Evolutionary conservation across 2,329 filamentous ascomycete species (phyloP), one percentile per base, ranked within the genome.

Genomic region (Fusarium avenaceum): DNA sequence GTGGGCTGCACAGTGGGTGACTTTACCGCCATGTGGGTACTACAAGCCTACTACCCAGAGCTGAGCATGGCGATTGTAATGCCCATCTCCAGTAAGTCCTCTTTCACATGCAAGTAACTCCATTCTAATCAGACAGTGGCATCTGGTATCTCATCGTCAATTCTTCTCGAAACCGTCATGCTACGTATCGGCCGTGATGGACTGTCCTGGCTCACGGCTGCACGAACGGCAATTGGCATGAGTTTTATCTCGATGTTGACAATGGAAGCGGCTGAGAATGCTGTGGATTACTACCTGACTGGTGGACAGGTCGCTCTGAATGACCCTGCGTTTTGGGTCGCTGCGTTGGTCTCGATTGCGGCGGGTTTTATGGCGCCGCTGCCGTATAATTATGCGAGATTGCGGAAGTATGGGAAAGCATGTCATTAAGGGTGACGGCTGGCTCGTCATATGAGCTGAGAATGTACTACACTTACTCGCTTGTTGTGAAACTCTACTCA

Each of bases 231-330:
- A 0, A 81, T 83, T 22, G 86, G 86, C 1, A 88, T 88, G 86
- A 87, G 86, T 58, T 75, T 87, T 47, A 82, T 87, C 11, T 87
- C 85, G 0, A 88, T 88, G 86, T 11, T 87, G 3, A 84, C 85
- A 0, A 88, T 88, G 86, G 86, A 88, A 70, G 63, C 79, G 4
- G 85, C 82, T 0, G 82, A 87, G 67, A 88, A 88, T 63, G 62
- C 77, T 0, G 85, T 88, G 5, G 86, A 88, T 62, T 87, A 84
- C 58, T 81, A 84, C 57, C 75, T 88, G 1, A 88, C 85, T 0
- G 84, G 85, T 1, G 86, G 85, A 0, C 70, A 80, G 3, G 81
- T 87, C 2, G 75, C 78, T 1, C 72, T 87, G 13, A 77, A 80
- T 2, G 80, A 82, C 26, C 81, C 84, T 1, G 63, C 73, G 2